A percentile compares a stretch with the other conserved stretches of the same genome.
Evolutionary conservation across 129 eudicot genomes (phyloP).

Genomic region (carrot (Daucus carota)): DH1_v3.0 NC_030384.2:43012501-43013000

Average conservation of each 20-base stretch:
- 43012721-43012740: conserved; percentile 71
- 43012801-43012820: conserved; percentile 82
- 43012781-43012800: conserved; percentile 80
- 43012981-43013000: background rate
- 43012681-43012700: conserved; percentile 92
- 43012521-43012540: no score
- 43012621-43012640: background rate
- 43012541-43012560: no score
- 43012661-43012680: conserved; percentile 11
- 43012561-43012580: no score
- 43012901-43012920: background rate
- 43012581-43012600: background rate
- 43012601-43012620: background rate
- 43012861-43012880: conserved; percentile 23
- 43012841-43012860: conserved; percentile 70
- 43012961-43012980: background rate
- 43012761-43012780: conserved; percentile 84
- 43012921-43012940: background rate
- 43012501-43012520: no score
- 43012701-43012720: conserved; percentile 76
- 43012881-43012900: background rate
- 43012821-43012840: conserved; percentile 67
- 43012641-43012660: background rate
- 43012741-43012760: conserved; percentile 73
- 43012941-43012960: background rate